Evolutionary conservation across 306 rosid genomes (phyloP).

Genomic region (Prunus dulcis): DNA sequence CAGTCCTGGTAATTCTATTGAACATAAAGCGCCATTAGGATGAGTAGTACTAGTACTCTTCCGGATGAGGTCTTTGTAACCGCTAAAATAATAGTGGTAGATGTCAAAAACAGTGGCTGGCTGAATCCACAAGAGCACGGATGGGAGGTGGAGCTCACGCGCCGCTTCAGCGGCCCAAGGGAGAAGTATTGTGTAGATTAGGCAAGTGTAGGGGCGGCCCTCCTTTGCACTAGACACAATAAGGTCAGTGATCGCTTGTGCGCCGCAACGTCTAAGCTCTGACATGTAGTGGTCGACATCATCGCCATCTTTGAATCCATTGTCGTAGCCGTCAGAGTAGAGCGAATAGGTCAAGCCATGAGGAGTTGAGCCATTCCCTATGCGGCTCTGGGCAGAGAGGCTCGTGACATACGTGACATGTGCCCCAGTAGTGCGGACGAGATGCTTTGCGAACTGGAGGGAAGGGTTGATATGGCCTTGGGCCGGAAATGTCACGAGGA

Average conservation of each 20-base stretch:
- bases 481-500: constrained; percentile 15
- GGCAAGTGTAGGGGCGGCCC: constrained; percentile 24
- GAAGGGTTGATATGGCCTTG: constrained; percentile 47
- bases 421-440: constrained; percentile 13
- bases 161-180: constrained; percentile 38
- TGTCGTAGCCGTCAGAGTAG: constrained; percentile 38
- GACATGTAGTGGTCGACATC: not conserved
- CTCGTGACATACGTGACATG: constrained; percentile 30
- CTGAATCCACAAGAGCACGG: constrained; percentile 36
- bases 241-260: constrained; percentile 18
- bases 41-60: not conserved
- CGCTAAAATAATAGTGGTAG: constrained; percentile 34
- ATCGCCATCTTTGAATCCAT: constrained; percentile 7
- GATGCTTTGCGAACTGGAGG: constrained; percentile 36
- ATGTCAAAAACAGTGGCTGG: constrained; percentile 36
- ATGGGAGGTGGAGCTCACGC: constrained; percentile 11
- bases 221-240: not conserved
- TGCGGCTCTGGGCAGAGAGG: constrained; percentile 12
- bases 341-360: constrained; percentile 14
- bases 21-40: not conserved
- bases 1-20: constrained; percentile 24
- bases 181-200: constrained; percentile 24
- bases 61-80: constrained; percentile 6
- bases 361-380: not conserved
- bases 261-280: constrained; percentile 14